Evolutionary conservation across 192 early-diverging fungal genomes (phyloP).

Genomic region (Linnemannia zychae): DNA sequence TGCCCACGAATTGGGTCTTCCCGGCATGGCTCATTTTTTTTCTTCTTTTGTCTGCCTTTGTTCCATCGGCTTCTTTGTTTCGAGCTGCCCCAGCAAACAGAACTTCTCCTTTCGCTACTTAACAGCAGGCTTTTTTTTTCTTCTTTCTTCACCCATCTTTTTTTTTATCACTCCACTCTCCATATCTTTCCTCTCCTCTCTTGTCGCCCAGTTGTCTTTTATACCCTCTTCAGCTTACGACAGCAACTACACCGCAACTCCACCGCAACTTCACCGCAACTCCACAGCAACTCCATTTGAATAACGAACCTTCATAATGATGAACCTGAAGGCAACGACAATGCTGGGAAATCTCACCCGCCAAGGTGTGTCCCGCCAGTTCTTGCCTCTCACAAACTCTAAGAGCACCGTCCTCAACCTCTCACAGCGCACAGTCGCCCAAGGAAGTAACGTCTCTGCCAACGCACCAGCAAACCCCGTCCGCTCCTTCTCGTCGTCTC

Average conservation of each 20-base stretch:
- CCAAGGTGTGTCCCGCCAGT: conserved; percentile 49
- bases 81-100: not conserved
- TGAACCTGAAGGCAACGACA: conserved; percentile 48
- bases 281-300: not conserved
- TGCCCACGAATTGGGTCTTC: not conserved
- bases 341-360: conserved; percentile 52
- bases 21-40: not conserved
- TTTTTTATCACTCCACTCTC: not conserved
- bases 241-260: too few relatives aligned
- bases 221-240: too few relatives aligned
- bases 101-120: not conserved
- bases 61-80: conserved; percentile 22
- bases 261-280: not conserved
- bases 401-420: conserved; percentile 54
- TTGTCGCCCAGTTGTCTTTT: not conserved
- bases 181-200: not conserved
- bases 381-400: conserved; percentile 47
- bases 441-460: conserved; percentile 27
- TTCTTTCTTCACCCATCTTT: not conserved
- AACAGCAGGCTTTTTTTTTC: not conserved
- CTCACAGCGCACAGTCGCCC: conserved; percentile 44
- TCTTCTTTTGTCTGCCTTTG: not conserved
- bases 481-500: conserved; percentile 51
- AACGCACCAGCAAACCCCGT: conserved; percentile 43
- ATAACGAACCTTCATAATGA: conserved; percentile 19